These are phyloP conservation scores for Rostrohypoxylon terebratum DNA, from an alignment of 495 filamentous ascomycete genomes.

Conservation along the genomic window DNA sequence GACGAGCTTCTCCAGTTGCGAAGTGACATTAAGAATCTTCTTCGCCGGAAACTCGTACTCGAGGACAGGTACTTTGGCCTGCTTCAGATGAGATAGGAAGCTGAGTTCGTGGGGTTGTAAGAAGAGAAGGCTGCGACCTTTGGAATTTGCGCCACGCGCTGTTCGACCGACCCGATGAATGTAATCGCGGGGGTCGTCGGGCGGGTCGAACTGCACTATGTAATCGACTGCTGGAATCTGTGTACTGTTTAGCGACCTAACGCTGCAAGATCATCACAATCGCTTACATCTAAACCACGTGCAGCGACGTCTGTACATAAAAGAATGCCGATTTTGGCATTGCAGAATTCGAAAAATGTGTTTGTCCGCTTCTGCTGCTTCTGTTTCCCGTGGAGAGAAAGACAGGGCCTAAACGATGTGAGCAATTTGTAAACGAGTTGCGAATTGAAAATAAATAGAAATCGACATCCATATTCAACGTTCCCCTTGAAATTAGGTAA, in stretches of 20 bases:
- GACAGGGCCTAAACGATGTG: constrained; percentile 32
- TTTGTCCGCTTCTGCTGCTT: constrained; percentile 98
- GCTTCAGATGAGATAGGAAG: constrained; percentile 91
- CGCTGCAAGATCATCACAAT: neutral
- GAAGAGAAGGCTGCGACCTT: constrained; percentile 89
- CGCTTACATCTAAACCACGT: constrained; percentile 83
- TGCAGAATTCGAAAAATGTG: constrained; percentile 98
- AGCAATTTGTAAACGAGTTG: constrained; percentile 49
- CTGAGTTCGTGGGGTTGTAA: constrained; percentile 91
- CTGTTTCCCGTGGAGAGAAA: constrained; percentile 81
- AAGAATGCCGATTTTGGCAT: constrained; percentile 87
- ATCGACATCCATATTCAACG: no score
- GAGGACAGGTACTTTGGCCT: constrained; percentile 90
- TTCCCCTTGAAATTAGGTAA: neutral
- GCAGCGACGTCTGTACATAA: constrained; percentile 98
- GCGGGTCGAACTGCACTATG: constrained; percentile 96
- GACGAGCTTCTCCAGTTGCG: constrained; percentile 93
- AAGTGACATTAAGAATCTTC: constrained; percentile 95
- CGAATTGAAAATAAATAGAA: no score
- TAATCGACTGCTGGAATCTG: constrained; percentile 92
- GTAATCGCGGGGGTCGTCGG: constrained; percentile 91
- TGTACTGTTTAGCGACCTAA: constrained; percentile 15
- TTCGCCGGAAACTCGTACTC: constrained; percentile 95
- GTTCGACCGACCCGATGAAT: constrained; percentile 98
- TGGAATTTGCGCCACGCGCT: constrained; percentile 84